Conservation (phyloP, 371 early-diverging fungal species). For the Encephalitozoon cuniculi region DNA sequence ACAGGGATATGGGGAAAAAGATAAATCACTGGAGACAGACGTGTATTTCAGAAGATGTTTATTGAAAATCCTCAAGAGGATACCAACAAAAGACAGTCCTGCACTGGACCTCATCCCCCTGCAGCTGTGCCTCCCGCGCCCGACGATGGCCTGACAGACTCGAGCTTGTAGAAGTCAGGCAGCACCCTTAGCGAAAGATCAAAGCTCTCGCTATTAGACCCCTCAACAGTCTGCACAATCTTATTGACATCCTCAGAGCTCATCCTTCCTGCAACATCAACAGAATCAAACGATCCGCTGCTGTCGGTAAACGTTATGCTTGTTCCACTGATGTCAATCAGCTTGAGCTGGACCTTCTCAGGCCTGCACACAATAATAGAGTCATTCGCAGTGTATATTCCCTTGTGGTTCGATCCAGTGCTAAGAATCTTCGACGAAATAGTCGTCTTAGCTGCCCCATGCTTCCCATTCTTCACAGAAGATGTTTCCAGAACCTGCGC, state of each 20-base stretch:
- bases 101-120: background rate
- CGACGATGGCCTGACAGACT: background rate
- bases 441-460: constrained; percentile 58
- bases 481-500: constrained; percentile 38
- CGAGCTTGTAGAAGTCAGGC: background rate
- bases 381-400: background rate
- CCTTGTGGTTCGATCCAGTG: background rate
- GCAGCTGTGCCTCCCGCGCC: background rate
- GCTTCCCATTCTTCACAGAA: constrained; percentile 59
- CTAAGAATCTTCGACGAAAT: constrained; percentile 12
- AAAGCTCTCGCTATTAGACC: background rate
- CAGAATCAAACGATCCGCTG: background rate
- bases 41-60: background rate
- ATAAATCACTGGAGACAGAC: background rate
- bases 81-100: background rate
- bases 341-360: background rate
- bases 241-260: background rate
- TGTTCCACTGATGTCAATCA: background rate
- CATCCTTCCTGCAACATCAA: background rate
- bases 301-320: background rate
- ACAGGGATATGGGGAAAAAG: background rate
- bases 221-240: background rate
- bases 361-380: background rate
- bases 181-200: background rate
- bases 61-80: background rate